Base-by-base conservation (phyloP, 2,329 filamentous ascomycete genomes). In the Fonsecaea pedrosoi region DNA sequence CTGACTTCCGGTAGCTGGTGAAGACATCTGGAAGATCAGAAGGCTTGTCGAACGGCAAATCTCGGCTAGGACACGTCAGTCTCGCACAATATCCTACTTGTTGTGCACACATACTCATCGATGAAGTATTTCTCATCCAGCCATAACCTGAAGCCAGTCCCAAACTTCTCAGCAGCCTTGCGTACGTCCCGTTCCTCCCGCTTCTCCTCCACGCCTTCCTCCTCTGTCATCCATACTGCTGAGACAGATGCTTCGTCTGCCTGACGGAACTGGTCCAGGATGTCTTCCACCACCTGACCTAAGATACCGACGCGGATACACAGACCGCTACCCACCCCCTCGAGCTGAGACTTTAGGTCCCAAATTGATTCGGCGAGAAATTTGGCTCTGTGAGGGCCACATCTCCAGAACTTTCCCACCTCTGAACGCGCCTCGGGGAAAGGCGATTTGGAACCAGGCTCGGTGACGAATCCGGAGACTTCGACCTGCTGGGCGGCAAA, bases 101-200 rank as follows among this genome's bases (percentile, higher is more conserved):
- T 13, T 6, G 54, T 15, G 3, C 7, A 13, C 30, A 85, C 90
- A 78, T 80, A 94, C 91, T 94, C 90, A 73, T 94, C 89, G 59
- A 94, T 83, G 67, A 89, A 89, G 72, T 91, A 94, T 75, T 94
- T 94, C 77, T 93, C 91, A 72, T 94, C 91, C 0, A 78, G 77
- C 86, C 88, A 93, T 0, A 88, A 66, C 74, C 86, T 85, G 75
- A 92, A 91, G 1, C 87, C 82, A 3, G 88, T 80, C 0, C 81
- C 82, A 2, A 83, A 78, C 12, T 82, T 75, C 25, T 83, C 77
- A 63, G 90, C 88, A 0, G 86, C 74, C 0, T 79, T 75, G 34
- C 82, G 81, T 1, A 92, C 81, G 0, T 79, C 80, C 25, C 80
- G 77, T 72, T 92, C 88, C 62, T 94, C 90, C 4, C 79, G 77